Conservation (phyloP, 768 basidiomycete species). For the Xanthoconium stramineum region DNA sequence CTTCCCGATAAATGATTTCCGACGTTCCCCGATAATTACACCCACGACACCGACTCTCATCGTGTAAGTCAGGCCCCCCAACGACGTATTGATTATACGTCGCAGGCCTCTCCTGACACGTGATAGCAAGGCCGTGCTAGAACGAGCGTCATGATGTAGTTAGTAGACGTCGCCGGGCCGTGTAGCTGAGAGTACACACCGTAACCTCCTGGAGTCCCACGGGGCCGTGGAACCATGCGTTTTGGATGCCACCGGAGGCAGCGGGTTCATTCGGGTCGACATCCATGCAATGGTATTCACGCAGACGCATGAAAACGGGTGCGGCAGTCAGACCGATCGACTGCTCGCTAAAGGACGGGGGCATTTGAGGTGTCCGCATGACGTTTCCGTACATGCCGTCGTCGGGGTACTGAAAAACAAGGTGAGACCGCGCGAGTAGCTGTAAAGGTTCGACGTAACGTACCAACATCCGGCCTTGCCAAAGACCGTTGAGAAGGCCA, state of each 20-base stretch:
- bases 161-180: slow-evolving; percentile 1
- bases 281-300: slow-evolving; percentile 51
- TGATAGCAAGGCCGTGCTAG: slow-evolving; percentile 21
- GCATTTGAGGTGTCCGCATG: slow-evolving; percentile 21
- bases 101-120: slow-evolving; percentile 23
- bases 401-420: slow-evolving; percentile 18
- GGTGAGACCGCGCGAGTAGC: background rate
- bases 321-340: slow-evolving; percentile 37
- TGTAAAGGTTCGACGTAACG: slow-evolving; percentile 21
- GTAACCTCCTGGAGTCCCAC: slow-evolving; percentile 12
- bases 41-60: slow-evolving; percentile 36
- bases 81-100: slow-evolving; percentile 43
- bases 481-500: slow-evolving; percentile 53
- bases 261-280: slow-evolving; percentile 33
- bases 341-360: slow-evolving; percentile 34
- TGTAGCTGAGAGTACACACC: slow-evolving; percentile 21
- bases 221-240: slow-evolving; percentile 39
- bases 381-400: slow-evolving; percentile 13
- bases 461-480: slow-evolving; percentile 64
- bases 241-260: slow-evolving; percentile 35
- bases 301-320: slow-evolving; percentile 57
- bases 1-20: slow-evolving; percentile 29
- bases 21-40: slow-evolving; percentile 27
- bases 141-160: background rate
- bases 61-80: slow-evolving; percentile 40